Base-by-base conservation (phyloP, 495 filamentous ascomycete species). In the Glonium stellatum region DNA sequence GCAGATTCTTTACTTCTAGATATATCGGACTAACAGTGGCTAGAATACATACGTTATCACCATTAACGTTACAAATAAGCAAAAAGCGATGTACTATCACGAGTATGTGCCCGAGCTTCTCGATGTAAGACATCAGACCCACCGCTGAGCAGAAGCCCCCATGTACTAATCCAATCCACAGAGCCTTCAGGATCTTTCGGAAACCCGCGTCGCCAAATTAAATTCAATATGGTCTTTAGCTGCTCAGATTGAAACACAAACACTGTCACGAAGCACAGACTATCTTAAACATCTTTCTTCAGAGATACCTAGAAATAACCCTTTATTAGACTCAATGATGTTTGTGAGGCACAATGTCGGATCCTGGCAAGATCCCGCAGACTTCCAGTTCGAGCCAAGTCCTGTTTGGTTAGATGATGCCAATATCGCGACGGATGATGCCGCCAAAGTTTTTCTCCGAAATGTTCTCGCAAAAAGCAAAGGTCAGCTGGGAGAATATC, bases 341-440 rank as follows among this genome's bases (percentile, higher is more conserved):
- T 99, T 95, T 73, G 82, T 92, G 39, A 84, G 86, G 56, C 93
- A 99, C 73, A 99, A 99, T 65, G 83, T 86, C 61, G 82, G 80
- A 41, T 75, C 80, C 59, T 90, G 86, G 74, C 84, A 88, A 62
- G 95, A 97, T 69, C 95, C 95, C 1, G 60, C 77, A 6, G 84
- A 95, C 73, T 83, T 95, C 68, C 77, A 73, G 13, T 99, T 99
- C 66, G 95, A 99, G 73, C 89, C 93, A 0, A 96, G 92, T 71
- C 91, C 92, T 5, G 85, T 99, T 52, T 99, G 95, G 95, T 89
- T 96, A 68, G 93, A 99, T 65, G 92, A 96, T 65, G 87, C 84
- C 53, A 71, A 79, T 15, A 91, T 99, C 78, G 77, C 88, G 4
- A 81, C 82, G 0, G 89, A 97, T 71, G 92, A 96, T 34, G 68